Evolutionary conservation across 176 grass and related monocot genomes (phyloP).

Genomic region (Carex kokanica): DNA sequence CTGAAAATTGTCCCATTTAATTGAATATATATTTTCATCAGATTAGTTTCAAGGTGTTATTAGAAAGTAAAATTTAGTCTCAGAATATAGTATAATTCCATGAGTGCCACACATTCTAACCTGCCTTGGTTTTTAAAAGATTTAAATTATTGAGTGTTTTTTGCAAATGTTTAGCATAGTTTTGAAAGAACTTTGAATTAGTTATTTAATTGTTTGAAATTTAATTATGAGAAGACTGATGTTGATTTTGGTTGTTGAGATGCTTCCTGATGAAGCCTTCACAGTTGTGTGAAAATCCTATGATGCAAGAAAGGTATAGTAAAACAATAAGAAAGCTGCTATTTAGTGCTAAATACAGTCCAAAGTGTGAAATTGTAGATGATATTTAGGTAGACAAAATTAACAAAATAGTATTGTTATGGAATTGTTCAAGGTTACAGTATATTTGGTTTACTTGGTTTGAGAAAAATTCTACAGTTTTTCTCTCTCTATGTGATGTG

Average conservation of each 20-base stretch:
- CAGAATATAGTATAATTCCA: too few species aligned
- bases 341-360: not conserved
- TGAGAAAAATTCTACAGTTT: too few species aligned
- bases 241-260: slow-evolving; percentile 60
- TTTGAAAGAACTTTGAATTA: not conserved
- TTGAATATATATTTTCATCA: too few species aligned
- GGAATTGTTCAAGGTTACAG: not conserved
- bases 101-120: not conserved
- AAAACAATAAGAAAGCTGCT: not conserved
- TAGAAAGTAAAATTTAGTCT: too few species aligned
- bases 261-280: slow-evolving; percentile 88
- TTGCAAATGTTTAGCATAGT: not conserved
- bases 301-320: slow-evolving; percentile 81
- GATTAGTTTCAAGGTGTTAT: too few species aligned
- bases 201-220: not conserved
- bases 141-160: too few species aligned
- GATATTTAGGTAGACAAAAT: not conserved
- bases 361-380: not conserved
- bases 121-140: too few species aligned
- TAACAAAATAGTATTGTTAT: not conserved
- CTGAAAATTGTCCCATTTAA: too few species aligned
- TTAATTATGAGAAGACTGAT: slow-evolving; percentile 1
- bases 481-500: too few species aligned
- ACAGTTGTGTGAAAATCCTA: slow-evolving; percentile 80
- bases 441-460: not conserved